Evolutionary conservation across 1,284 basidiomycete species (phyloP), one percentile per base, ranked within the genome.

Genomic region (Leccinum angustisporum): DNA sequence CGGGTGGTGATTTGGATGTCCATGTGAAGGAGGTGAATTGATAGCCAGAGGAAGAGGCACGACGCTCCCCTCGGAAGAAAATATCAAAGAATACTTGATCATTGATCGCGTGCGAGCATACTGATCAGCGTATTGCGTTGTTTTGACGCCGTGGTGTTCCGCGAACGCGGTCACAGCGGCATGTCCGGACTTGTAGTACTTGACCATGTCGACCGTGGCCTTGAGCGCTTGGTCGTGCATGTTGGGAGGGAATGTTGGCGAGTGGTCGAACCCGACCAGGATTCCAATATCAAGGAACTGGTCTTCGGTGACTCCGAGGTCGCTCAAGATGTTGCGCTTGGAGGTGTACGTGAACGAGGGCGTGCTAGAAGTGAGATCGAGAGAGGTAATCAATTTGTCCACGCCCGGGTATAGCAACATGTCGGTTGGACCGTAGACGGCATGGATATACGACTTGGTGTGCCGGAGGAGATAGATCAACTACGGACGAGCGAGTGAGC

Each of bases 221-320:
- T 93, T 94, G 64, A 96, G 79, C 1, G 86, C 85, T 72, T 92
- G 90, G 65, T 91, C 89, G 75, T 91, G 91, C 61, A 83, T 83
- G 62, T 83, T 90, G 57, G 91, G 92, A 43, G 91, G 95, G 84
- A 97, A 97, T 11, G 95, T 88, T 2, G 88, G 86, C 7, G 88
- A 90, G 68, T 94, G 84, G 43, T 96, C 93, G 67, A 90, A 97
- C 30, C 97, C 97, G 43, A 96, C 87, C 43, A 99, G 84, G 66
- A 99, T 91, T 21, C 89, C 91, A 65, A 95, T 83, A 75, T 99
- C 97, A 66, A 99, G 87, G 79, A 99, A 97, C 74, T 98, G 95
- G 72, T 98, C 95, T 67, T 95, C 89, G 38, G 76, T 83, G 57
- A 98, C 79, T 8, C 82, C 84, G 33, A 98, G 84, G 68, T 97